Base-by-base conservation (phyloP, 2,329 filamentous ascomycete species). In the Fusarium phyllophilum region DNA sequence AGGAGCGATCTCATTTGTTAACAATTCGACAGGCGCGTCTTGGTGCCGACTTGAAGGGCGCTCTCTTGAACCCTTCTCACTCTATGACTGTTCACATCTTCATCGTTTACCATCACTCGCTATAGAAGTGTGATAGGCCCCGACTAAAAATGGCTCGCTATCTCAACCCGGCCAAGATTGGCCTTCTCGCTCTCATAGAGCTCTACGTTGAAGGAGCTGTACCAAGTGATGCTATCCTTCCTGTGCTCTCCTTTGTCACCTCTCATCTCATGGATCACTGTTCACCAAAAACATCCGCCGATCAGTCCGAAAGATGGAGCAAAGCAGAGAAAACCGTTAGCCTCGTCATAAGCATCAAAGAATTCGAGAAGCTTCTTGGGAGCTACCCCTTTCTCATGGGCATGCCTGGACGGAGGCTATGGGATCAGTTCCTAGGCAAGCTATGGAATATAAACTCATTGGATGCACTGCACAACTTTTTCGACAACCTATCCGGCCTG, bases 131-230 rank as follows among this genome's bases (percentile, higher is more conserved):
- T 33, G 34, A 45, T 68, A 11, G 29, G 44, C 62, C 39, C 26
- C 33, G 33, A 18, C 24, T 33, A 54, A 70, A 20, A 59, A 97
- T 96, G 92, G 89, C 92, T 77, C 92, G 93, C 65, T 97, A 93
- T 82, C 88, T 98, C 51, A 97, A 94, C n/a, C 94, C 96, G 18
- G 92, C 94, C 75, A 97, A 96, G 81, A 89, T 98, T 75, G 92
- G 93, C 78, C 87, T 98, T 31, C 88, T 98, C 62, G 90, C 91
- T 62, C 89, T 99, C 60, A 89, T 96, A 59, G 90, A 94, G 77
- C 87, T 98, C 61, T 98, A 99, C 82, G 90, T 90, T 42, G 91
- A 93, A 73, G 91, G 90, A 29, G 85, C 87, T 6, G 88, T 95
- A 22, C 92, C 93, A 6, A 90, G 89, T 68, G 86, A 89, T 56